Evolutionary conservation across 345 rosid genomes (phyloP).

Genomic region (Aquilaria yunnanensis): DNA sequence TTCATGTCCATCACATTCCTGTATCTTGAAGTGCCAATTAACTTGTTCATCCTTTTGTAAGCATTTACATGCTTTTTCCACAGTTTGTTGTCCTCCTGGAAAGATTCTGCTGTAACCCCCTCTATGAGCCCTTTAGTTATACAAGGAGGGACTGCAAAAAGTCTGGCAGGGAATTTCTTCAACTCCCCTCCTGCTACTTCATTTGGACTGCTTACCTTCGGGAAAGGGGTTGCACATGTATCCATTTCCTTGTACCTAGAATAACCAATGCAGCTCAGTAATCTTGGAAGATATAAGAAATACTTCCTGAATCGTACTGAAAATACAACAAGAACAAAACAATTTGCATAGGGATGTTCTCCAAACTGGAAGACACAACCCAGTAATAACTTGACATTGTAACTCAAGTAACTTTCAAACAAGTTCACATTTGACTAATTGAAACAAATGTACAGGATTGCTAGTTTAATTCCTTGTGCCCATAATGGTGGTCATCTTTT

Average conservation of each 20-base stretch:
- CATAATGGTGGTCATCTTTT: no score
- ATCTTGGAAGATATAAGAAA: no score
- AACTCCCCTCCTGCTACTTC: conserved; percentile 86
- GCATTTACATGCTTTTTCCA: conserved; percentile 73
- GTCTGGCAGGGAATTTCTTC: conserved; percentile 87
- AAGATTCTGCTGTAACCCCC: conserved; percentile 52
- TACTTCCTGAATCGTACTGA: neutral
- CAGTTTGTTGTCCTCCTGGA: conserved; percentile 54
- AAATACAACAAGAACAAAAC: neutral
- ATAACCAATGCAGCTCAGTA: conserved; percentile 5
- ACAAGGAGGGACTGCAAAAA: conserved; percentile 72
- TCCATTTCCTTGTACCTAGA: conserved; percentile 76
- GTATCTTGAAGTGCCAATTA: conserved; percentile 77
- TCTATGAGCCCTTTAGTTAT: conserved; percentile 53
- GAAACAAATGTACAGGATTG: no score
- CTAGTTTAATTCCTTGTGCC: no score
- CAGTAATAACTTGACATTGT: neutral
- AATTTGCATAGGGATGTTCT: neutral
- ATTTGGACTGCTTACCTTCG: conserved; percentile 48
- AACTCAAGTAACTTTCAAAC: no score
- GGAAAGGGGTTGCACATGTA: conserved; percentile 65
- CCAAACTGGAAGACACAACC: conserved; percentile 4
- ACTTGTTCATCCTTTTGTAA: conserved; percentile 62
- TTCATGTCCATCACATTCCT: conserved; percentile 96
- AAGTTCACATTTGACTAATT: no score